Evolutionary conservation across 306 rosid species (phyloP).

Genomic region (Cyclanthera cordifolia): DNA sequence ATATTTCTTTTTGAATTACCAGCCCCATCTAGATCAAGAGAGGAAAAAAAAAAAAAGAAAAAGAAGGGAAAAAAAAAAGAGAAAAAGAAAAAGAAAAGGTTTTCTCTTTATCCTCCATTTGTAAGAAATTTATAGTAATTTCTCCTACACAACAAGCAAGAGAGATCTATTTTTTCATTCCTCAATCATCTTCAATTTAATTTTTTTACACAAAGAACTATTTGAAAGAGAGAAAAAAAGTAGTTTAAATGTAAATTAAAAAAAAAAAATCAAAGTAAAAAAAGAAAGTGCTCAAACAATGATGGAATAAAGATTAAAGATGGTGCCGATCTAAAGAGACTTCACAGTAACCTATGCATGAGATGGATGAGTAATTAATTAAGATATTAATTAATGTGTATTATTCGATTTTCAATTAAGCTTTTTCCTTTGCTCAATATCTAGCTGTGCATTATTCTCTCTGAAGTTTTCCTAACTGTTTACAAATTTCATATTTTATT

Average conservation of each 20-base stretch:
- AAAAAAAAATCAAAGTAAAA: background rate
- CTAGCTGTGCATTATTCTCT: conserved; percentile 12
- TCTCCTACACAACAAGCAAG: conserved; percentile 35
- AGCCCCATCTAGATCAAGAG: background rate
- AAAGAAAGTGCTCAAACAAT: conserved; percentile 9
- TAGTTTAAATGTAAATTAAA: background rate
- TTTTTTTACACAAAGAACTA: conserved; percentile 28
- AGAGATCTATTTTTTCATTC: conserved; percentile 52
- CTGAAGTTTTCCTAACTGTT: background rate
- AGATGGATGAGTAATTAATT: background rate
- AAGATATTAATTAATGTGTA: too few relatives aligned
- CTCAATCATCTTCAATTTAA: conserved; percentile 52
- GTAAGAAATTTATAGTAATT: conserved; percentile 27
- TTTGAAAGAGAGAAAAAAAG: background rate
- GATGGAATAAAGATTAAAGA: conserved; percentile 15
- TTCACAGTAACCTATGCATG: conserved; percentile 9
- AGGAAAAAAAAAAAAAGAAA: background rate
- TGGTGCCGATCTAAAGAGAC: conserved; percentile 6
- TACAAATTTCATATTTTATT: background rate
- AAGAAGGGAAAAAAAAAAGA: background rate
- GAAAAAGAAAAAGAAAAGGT: background rate
- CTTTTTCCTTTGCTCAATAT: conserved; percentile 4
- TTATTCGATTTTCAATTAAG: too few relatives aligned
- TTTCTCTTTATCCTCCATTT: conserved; percentile 14
- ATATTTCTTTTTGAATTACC: conserved; percentile 8